Percentiles rank a stretch among this genome's conserved stretches.
Evolutionary conservation across 2,329 filamentous ascomycete genomes (phyloP).

Genomic region (Pezicula radicicola): DNA sequence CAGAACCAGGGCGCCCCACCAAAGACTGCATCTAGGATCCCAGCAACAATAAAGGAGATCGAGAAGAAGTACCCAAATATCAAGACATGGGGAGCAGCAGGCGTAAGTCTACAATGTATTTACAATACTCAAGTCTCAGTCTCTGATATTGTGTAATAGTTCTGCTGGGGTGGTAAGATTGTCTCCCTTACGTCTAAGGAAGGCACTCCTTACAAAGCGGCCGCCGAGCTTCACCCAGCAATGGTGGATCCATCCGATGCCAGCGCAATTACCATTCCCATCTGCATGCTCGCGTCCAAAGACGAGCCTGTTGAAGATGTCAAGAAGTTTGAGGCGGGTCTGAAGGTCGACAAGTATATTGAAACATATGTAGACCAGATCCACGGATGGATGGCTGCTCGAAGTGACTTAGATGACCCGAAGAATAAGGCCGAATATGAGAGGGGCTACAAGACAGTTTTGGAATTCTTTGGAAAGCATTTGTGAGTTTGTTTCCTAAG

Average conservation of each 20-base stretch:
- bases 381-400: slow-evolving; percentile 59
- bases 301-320: slow-evolving; percentile 53
- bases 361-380: slow-evolving; percentile 48
- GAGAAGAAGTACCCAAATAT: slow-evolving; percentile 50
- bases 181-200: slow-evolving; percentile 17
- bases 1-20: slow-evolving; percentile 23
- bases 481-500: slow-evolving; percentile 21
- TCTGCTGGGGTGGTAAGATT: slow-evolving; percentile 31
- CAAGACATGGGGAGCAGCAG: slow-evolving; percentile 36
- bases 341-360: slow-evolving; percentile 41
- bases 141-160: slow-evolving; percentile 8
- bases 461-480: slow-evolving; percentile 41
- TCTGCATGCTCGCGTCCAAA: slow-evolving; percentile 61
- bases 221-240: slow-evolving; percentile 53
- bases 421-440: slow-evolving; percentile 44
- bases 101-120: slow-evolving; percentile 10
- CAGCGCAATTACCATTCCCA: slow-evolving; percentile 54
- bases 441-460: slow-evolving; percentile 43
- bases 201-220: slow-evolving; percentile 46
- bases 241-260: slow-evolving; percentile 65
- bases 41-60: slow-evolving; percentile 44
- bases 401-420: slow-evolving; percentile 42
- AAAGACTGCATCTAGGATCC: slow-evolving; percentile 43
- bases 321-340: slow-evolving; percentile 37
- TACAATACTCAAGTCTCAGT: neutral